Evolutionary conservation across 208 protist genomes (phyloP), one percentile per base, ranked within the genome.

Genomic region (Trypanosoma scelopori): DNA sequence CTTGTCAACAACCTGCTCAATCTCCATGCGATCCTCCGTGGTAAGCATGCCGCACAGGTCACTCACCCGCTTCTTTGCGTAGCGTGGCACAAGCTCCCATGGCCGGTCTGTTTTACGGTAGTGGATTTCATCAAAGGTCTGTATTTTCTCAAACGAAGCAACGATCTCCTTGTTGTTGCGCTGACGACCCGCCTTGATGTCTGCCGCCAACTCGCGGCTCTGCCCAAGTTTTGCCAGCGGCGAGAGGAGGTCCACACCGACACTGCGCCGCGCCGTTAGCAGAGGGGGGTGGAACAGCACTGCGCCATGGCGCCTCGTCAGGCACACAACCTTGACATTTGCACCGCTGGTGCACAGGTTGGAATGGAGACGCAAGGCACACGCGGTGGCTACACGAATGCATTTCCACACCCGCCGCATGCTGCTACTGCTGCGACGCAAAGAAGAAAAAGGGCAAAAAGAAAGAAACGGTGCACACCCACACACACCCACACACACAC

Each of bases 91-190:
- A 39, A 94, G 61, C 71, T 91, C 84, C 86, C 89, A 94, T 41
- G 89, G 89, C 37, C 85, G 81, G 41, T 78, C 61, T 27, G 72
- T 78, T 68, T 88, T 87, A 55, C 89, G 89, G 78, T 92, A 94
- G 71, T 94, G 84, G 61, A 94, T 91, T 66, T 89, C 82, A 52
- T 94, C 85, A 74, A 87, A 82, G 3, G 83, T 92, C 39, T 91
- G 81, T 48, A 91, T 89, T 60, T 82, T 87, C 20, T 91, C 80
- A 55, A 94, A 90, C 27, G 89, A 84, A 13, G 81, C 80, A 27
- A 92, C 71, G 42, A 94, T 89, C 48, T 92, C 84, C 59, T 88
- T 87, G 69, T 94, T 94, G 69, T 80, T 84, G 55, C 86, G 85
- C 47, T 83, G 70, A 3, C 85, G 71, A 13, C 81, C 81, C 18